Evolutionary conservation across 441 rosid genomes (phyloP), one percentile per base, ranked within the genome.

Genomic region (Jatropha podagrica): DNA sequence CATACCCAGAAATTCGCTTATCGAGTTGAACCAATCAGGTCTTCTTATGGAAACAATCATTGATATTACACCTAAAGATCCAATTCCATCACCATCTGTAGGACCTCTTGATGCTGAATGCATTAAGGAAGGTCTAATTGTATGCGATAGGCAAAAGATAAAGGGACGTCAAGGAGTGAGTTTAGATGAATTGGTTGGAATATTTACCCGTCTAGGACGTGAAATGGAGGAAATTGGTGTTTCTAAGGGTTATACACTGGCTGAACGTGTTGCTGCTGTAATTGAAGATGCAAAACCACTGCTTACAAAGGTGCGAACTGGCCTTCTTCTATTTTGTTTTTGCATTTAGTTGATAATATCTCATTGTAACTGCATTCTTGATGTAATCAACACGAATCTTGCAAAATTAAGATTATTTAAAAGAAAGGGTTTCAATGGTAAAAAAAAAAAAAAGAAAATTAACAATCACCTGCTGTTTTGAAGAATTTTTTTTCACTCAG

Each of bases 11-110:
- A 96, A 96, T 86, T 89, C 98, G 27, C 76, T 86, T 32, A 83
- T 96, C 66, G 98, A 96, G 87, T 96, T 93, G 83, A 96, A 96
- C 83, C 99, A 92, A 81, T 96, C 99, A 58, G 98, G 99, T 80
- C 97, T 96, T 79, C 86, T 93, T 15, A 93, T 93, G 98, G 98
- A 96, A 82, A 93, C 99, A 55, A 15, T 96, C 84, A 93, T 96
- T 41, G 98, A 96, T 74, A 91, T 96, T 63, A 92, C 93, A 2
- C 99, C 99, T 7, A 86, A 83, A 73, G 73, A 93, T 84, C 99
- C 98, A 58, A 88, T 96, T 82, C 99, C 98, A 51, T 81, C 82
- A n/a, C 97, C 97, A 60, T 86, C 91, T 0, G 85, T 87, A 5
- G 91, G 97, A 60, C 99, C 99, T 68, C 86, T 90, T 69, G 88